Conservation (phyloP, 2,329 filamentous ascomycete genomes). For the Stenocarpella maydis region DNA sequence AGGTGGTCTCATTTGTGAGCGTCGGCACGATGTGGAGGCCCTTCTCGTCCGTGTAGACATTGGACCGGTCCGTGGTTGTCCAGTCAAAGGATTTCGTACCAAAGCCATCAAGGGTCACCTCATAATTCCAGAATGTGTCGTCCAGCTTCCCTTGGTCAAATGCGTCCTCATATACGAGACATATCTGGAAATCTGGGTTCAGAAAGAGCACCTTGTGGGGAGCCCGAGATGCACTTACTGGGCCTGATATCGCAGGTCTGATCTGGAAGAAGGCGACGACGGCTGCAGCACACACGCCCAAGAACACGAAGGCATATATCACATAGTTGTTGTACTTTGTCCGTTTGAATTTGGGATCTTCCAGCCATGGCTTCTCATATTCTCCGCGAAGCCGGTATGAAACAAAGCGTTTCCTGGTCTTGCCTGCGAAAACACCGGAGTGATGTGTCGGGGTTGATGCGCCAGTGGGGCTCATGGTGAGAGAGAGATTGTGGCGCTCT, state of each 20-base stretch:
- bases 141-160: slow-evolving; percentile 45
- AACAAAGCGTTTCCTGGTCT: slow-evolving; percentile 41
- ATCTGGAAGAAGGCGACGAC: slow-evolving; percentile 45
- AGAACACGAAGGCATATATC: slow-evolving; percentile 42
- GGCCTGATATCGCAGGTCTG: slow-evolving; percentile 39
- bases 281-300: slow-evolving; percentile 47
- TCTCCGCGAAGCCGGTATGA: slow-evolving; percentile 46
- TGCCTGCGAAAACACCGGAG: slow-evolving; percentile 28
- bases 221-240: slow-evolving; percentile 24
- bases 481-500: slow-evolving; percentile 2
- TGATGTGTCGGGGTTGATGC: slow-evolving; percentile 27
- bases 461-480: slow-evolving; percentile 23
- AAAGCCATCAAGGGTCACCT: slow-evolving; percentile 47
- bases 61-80: slow-evolving; percentile 58
- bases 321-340: slow-evolving; percentile 48
- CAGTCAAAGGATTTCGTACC: slow-evolving; percentile 62
- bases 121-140: slow-evolving; percentile 33
- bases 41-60: slow-evolving; percentile 55
- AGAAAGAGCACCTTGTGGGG: background rate
- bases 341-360: slow-evolving; percentile 44
- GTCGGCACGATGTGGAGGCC: slow-evolving; percentile 66
- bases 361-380: slow-evolving; percentile 51
- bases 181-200: slow-evolving; percentile 40
- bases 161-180: slow-evolving; percentile 58
- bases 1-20: slow-evolving; percentile 52